Conservation (phyloP, 306 rosid genomes). For the Betula pendula region DNA sequence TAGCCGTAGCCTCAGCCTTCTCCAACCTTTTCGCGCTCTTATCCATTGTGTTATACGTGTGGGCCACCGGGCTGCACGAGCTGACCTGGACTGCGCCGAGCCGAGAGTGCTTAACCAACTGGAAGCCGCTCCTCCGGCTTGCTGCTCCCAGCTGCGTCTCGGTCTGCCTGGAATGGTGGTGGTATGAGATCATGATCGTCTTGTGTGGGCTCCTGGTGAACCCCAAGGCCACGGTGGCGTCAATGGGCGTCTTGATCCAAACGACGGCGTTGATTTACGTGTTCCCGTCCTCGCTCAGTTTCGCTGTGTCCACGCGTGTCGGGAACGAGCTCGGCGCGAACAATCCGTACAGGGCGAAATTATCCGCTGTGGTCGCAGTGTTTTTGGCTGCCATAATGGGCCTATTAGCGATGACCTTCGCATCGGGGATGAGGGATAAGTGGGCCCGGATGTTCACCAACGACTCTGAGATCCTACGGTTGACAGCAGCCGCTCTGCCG, state of each 20-base stretch:
- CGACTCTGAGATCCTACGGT: slow-evolving; percentile 54
- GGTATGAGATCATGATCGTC: slow-evolving; percentile 96
- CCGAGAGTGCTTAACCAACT: slow-evolving; percentile 63
- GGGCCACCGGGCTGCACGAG: slow-evolving; percentile 41
- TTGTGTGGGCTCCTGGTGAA: slow-evolving; percentile 68
- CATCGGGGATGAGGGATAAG: slow-evolving; percentile 46
- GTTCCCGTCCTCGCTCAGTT: slow-evolving; percentile 76
- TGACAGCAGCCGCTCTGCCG: slow-evolving; percentile 71
- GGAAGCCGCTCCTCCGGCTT: slow-evolving; percentile 57
- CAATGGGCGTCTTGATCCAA: slow-evolving; percentile 90
- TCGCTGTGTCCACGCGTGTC: slow-evolving; percentile 83
- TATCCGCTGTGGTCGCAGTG: slow-evolving; percentile 60
- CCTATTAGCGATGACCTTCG: slow-evolving; percentile 54
- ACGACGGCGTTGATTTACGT: slow-evolving; percentile 86
- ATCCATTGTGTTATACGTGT: slow-evolving; percentile 38
- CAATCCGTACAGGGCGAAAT: slow-evolving; percentile 42
- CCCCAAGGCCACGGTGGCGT: slow-evolving; percentile 79
- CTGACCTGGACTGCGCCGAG: slow-evolving; percentile 70
- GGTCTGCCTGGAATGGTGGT: slow-evolving; percentile 98
- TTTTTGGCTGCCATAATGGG: slow-evolving; percentile 54
- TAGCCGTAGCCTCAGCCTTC: slow-evolving; percentile 76
- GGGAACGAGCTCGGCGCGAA: slow-evolving; percentile 84
- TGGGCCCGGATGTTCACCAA: slow-evolving; percentile 78
- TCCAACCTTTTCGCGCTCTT: slow-evolving; percentile 49
- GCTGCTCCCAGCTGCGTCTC: slow-evolving; percentile 93